Base-by-base conservation (phyloP, 1,284 basidiomycete species). In the Tilletia indica region DNA sequence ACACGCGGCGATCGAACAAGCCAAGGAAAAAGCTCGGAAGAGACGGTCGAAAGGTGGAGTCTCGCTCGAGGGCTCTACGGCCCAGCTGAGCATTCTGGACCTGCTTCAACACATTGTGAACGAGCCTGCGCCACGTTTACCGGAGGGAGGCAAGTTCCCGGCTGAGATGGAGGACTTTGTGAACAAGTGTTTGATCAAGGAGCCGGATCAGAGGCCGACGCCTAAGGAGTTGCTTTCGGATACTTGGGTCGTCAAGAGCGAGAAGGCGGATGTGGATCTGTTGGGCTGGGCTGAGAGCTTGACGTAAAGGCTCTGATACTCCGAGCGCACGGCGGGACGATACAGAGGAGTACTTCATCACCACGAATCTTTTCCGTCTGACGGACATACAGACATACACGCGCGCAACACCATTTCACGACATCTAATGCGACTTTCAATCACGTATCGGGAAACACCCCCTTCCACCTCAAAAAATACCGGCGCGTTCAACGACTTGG, bases 11-110 rank as follows among this genome's bases (percentile, higher is more conserved):
- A 49, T 70, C 70, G 64, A 58, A 25, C 47, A 47, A 56, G 45
- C 69, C 61, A 49, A 69, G 19, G 69, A 48, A 45, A 38, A 25
- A 3, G 61, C 54, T 45, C 58, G 56, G 68, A 66, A 68, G n/a
- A 51, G 68, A 38, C 51, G 54, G 69, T 66, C 58, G 6, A 77
- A 78, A 61, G 91, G 89, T 78, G 93, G 94, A 67, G 94, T 96
- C 69, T 91, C 89, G 76, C 86, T 97, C 74, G 92, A 93, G 81
- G 94, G 93, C 49, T 92, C 92, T 3, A 91, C 91, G 14, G 92
- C 92, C 89, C 94, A 93, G 77, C 96, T 99, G 93, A 93, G 91
- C 77, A 99, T 99, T 82, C 88, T 99, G 64, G 96, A 99, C 86
- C 86, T 99, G 48, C 87, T 99, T 81, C 96, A 99, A 82, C 94